phyloP scores from a whole-genome alignment of 2,329 filamentous ascomycete species.

The Fonsecaea nubica region DNA sequence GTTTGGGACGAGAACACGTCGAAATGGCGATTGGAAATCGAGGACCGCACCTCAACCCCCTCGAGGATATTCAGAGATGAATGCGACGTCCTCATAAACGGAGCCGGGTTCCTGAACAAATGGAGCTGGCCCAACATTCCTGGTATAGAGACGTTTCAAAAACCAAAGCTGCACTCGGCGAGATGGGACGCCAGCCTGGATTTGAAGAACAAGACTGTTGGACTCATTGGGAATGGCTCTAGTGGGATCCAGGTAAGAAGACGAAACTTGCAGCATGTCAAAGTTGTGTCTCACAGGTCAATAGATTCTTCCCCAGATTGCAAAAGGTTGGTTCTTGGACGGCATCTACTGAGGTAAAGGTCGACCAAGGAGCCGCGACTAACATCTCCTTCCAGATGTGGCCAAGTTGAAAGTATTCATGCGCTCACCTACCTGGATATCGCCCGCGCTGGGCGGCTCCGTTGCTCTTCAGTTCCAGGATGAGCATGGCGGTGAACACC shows the following conservation, averaged over 20 bases:
- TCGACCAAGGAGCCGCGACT: too few relatives aligned
- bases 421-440: conserved; percentile 42
- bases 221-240: conserved; percentile 53
- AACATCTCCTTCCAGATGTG: neutral
- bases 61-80: neutral
- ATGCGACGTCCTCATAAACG: conserved; percentile 40
- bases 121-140: conserved; percentile 47
- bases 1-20: conserved; percentile 47
- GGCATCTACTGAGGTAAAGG: too few relatives aligned
- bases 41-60: conserved; percentile 25
- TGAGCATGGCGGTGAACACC: neutral
- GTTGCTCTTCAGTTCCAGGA: conserved; percentile 17
- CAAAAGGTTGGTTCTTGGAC: neutral
- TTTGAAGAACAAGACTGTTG: conserved; percentile 47
- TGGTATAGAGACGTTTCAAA: conserved; percentile 45
- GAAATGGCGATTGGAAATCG: conserved; percentile 46
- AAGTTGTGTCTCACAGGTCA: conserved; percentile 61
- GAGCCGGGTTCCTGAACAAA: conserved; percentile 48
- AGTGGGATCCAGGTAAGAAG: conserved; percentile 47
- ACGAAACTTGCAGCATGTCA: neutral
- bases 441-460: conserved; percentile 27
- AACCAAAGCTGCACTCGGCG: conserved; percentile 44
- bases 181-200: conserved; percentile 41
- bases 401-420: conserved; percentile 40
- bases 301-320: conserved; percentile 51